Base-by-base conservation (phyloP, 2,329 filamentous ascomycete species). In the Cryphonectria radicalis region DNA sequence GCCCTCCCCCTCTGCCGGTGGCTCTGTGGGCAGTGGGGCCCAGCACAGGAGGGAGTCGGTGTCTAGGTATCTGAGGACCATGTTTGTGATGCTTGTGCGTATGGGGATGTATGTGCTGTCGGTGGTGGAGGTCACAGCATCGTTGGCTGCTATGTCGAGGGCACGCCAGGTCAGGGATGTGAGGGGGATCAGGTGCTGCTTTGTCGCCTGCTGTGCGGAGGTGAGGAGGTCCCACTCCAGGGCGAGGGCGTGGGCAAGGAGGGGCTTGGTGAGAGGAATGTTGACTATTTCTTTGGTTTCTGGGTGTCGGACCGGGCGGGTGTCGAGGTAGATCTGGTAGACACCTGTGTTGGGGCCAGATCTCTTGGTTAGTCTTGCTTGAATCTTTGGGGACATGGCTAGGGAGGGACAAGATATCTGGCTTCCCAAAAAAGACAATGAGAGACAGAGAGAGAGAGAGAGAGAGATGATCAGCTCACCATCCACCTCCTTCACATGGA, bases 41-140 rank as follows among this genome's bases (percentile, higher is more conserved):
- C 94, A 97, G 87, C 95, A 98, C 1, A 99, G 89, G 50, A 98
- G 83, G 0, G 93, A 95, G 82, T 99, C 96, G 0, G 96, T 98
- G 76, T 94, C 91, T 37, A 99, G 87, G 81, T 98, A 98, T 63
- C 92, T 89, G 86, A 98, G 88, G 67, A 96, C 83, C 74, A 89
- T 91, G 25, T 84, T 85, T 22, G 92, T 83, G 63, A 98, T 90
- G 57, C 87, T 84, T 0, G 87, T 79, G 50, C 95, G 87, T 53
- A 92, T 85, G 35, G 85, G 83, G 73, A 35, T 37, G 72, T 73
- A 68, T 46, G 62, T 60, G 7, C 62, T 50, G 67, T 40, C 43
- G 84, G 66, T 87, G 3, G 72, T 87, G 3, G 72, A 67, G 32
- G 72, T 67, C 3, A 76, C 77, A 4, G 79, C 78, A 75, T 97